These are phyloP conservation scores for Hura crepitans DNA, from an alignment of 441 rosid genomes.

Conservation along the genomic window DNA sequence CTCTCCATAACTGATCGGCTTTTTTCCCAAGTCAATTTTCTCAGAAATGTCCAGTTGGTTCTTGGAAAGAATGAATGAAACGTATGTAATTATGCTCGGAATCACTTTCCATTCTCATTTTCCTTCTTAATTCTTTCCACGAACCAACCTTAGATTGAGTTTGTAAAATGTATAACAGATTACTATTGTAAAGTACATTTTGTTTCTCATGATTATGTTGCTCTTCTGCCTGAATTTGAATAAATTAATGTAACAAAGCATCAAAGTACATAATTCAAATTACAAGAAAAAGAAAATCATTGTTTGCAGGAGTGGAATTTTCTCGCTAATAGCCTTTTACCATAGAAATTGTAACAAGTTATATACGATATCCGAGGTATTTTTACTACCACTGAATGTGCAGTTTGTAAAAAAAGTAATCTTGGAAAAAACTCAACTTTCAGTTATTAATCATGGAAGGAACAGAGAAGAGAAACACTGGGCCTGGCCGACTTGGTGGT, in stretches of 20 bases:
- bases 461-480: not conserved
- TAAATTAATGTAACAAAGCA: too few relatives aligned
- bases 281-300: too few relatives aligned
- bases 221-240: too few relatives aligned
- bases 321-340: too few relatives aligned
- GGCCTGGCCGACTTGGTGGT: not conserved
- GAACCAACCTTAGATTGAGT: constrained; percentile 25
- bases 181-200: constrained; percentile 7
- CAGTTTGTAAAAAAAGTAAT: too few relatives aligned
- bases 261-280: too few relatives aligned
- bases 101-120: not conserved
- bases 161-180: constrained; percentile 3
- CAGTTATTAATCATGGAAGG: not conserved
- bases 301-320: too few relatives aligned
- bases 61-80: constrained; percentile 26
- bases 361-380: too few relatives aligned
- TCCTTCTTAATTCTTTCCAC: constrained; percentile 25
- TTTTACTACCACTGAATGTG: too few relatives aligned
- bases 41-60: constrained; percentile 20
- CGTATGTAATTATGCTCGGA: not conserved
- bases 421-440: too few relatives aligned
- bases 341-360: too few relatives aligned
- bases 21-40: not conserved
- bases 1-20: constrained; percentile 42
- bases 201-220: not conserved